phyloP scores from a whole-genome alignment of 1,139 yeast species.

The Geotrichum fermentans region DNA sequence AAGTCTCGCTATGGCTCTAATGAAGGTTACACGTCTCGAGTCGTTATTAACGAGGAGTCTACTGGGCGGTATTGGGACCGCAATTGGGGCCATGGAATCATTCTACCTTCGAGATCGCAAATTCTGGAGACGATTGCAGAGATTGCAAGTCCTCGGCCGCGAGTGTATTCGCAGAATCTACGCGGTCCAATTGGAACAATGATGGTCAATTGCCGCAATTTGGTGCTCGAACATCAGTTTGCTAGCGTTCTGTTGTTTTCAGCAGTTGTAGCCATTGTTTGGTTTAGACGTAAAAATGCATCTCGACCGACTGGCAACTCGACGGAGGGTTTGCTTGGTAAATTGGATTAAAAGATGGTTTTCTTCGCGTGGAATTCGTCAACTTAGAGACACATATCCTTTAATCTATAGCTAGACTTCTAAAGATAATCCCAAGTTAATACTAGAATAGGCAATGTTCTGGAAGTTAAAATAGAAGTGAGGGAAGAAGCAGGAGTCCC shows the following conservation, averaged over 20 bases:
- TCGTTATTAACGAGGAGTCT: conserved; percentile 34
- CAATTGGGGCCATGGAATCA: conserved; percentile 27
- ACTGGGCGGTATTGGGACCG: conserved; percentile 36
- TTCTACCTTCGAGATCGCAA: conserved; percentile 31
- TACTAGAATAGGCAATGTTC: neutral
- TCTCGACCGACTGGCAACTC: neutral
- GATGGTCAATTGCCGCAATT: neutral
- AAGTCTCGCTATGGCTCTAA: conserved; percentile 30
- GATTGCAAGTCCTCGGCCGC: conserved; percentile 26
- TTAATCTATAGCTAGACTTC: neutral
- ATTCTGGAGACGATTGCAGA: conserved; percentile 32
- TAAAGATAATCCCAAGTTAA: neutral
- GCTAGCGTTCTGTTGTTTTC: neutral
- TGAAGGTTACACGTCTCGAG: conserved; percentile 19
- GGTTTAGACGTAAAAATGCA: neutral
- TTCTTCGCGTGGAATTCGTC: too few relatives aligned
- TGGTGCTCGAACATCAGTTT: conserved; percentile 6
- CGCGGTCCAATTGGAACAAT: neutral
- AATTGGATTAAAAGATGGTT: conserved; percentile 5
- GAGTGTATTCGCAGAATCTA: neutral
- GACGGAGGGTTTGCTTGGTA: conserved; percentile 10
- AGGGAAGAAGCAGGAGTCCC: too few relatives aligned
- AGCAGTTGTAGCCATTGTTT: neutral
- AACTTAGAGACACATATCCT: too few relatives aligned
- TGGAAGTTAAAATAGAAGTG: conserved; percentile 1